A percentile compares a stretch with the other conserved stretches of the same genome.
These are phyloP conservation scores for Aeschynomene evenia DNA, from an alignment of 306 rosid genomes.

Conservation along the genomic window DNA sequence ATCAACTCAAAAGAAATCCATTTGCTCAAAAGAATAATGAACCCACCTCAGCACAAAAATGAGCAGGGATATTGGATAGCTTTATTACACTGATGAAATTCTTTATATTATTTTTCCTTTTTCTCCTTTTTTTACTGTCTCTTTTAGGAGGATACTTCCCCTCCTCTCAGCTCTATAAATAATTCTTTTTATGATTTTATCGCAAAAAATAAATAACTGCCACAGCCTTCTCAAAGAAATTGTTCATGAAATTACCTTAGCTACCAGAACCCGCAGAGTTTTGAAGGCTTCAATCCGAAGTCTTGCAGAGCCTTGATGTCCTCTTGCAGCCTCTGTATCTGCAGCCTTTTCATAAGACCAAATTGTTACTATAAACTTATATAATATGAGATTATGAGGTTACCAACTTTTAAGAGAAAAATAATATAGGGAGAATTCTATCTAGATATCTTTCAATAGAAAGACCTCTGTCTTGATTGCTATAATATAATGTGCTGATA, in stretches of 20 bases:
- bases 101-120: not conserved
- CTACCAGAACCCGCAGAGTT: constrained; percentile 73
- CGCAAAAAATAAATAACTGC: constrained; percentile 7
- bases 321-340: constrained; percentile 79
- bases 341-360: constrained; percentile 67
- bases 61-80: not conserved
- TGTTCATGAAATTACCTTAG: constrained; percentile 58
- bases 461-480: constrained; percentile 7
- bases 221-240: constrained; percentile 18
- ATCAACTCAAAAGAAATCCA: not conserved
- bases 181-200: not conserved
- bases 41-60: not conserved
- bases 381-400: not conserved
- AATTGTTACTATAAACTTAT: constrained; percentile 21
- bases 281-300: constrained; percentile 77
- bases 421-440: constrained; percentile 1
- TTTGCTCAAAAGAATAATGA: not conserved
- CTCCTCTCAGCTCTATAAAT: constrained; percentile 18
- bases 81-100: constrained; percentile 11
- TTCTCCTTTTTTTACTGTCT: not conserved
- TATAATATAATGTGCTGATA: constrained; percentile 18
- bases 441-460: constrained; percentile 4
- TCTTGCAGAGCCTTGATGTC: constrained; percentile 83
- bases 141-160: constrained; percentile 19
- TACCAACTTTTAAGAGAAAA: constrained; percentile 22